Conservation (phyloP, 345 rosid species). For the Arabis alpina region DNA sequence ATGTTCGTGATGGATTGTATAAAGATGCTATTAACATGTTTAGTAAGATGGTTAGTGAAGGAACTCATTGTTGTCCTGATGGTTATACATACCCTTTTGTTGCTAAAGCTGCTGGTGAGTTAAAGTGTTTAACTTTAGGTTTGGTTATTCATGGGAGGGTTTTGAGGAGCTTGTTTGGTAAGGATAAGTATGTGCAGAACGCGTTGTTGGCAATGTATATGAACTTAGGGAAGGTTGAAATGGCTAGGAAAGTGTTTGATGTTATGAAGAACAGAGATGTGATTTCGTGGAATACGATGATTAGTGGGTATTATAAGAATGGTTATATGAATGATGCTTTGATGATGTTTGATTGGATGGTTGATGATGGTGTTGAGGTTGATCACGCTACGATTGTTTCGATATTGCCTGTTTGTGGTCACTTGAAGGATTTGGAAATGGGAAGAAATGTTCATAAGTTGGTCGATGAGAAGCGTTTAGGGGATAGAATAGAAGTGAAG, state of each 20-base stretch:
- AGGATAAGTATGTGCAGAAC: conserved; percentile 54
- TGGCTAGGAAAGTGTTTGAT: conserved; percentile 59
- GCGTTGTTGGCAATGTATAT: conserved; percentile 69
- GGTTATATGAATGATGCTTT: conserved; percentile 55
- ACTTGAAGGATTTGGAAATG: conserved; percentile 54
- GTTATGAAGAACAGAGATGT: conserved; percentile 51
- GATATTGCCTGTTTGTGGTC: conserved; percentile 63
- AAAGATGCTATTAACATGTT: conserved; percentile 48
- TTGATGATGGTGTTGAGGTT: conserved; percentile 49
- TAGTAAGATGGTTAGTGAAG: conserved; percentile 51
- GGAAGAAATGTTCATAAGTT: conserved; percentile 62
- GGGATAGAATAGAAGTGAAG: conserved; percentile 49
- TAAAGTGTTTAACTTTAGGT: conserved; percentile 47
- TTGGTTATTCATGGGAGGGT: conserved; percentile 53
- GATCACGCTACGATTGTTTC: conserved; percentile 61
- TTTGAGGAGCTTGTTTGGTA: conserved; percentile 48
- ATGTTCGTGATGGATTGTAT: conserved; percentile 39
- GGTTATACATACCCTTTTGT: conserved; percentile 59
- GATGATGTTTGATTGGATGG: conserved; percentile 53
- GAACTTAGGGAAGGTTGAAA: conserved; percentile 53
- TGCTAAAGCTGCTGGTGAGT: conserved; percentile 59
- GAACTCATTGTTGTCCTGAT: conserved; percentile 49
- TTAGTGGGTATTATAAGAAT: conserved; percentile 66
- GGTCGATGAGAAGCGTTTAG: conserved; percentile 53
- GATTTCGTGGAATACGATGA: conserved; percentile 72